Percentiles rank a stretch among this genome's conserved stretches.
Evolutionary conservation across 768 basidiomycete genomes (phyloP).

Genomic region (Omphalotus guepiniiformis): DNA sequence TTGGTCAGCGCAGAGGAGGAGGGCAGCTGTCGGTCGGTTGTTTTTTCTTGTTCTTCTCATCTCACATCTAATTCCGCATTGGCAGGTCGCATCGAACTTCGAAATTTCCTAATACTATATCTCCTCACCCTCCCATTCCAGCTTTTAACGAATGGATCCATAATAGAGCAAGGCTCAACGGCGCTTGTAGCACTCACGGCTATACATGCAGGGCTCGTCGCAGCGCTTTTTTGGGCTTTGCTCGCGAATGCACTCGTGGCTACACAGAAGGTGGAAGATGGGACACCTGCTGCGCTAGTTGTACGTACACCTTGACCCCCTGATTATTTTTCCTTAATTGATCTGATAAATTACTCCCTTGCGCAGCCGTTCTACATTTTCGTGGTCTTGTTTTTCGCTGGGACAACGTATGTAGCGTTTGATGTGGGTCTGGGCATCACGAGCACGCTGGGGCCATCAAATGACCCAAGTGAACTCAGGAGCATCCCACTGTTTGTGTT

Average conservation of each 20-base stretch:
- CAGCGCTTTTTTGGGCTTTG: slow-evolving; percentile 75
- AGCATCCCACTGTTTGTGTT: slow-evolving; percentile 80
- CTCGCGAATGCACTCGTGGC: slow-evolving; percentile 74
- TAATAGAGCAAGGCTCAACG: slow-evolving; percentile 74
- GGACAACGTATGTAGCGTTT: slow-evolving; percentile 79
- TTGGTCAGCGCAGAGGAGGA: slow-evolving; percentile 53
- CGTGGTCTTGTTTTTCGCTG: slow-evolving; percentile 55
- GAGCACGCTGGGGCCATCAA: slow-evolving; percentile 51
- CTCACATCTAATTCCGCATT: slow-evolving; percentile 7
- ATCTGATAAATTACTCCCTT: background rate
- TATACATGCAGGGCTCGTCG: slow-evolving; percentile 75
- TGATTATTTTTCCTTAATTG: slow-evolving; percentile 3
- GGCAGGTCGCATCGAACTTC: slow-evolving; percentile 66
- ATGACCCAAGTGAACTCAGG: slow-evolving; percentile 50
- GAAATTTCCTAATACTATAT: slow-evolving; percentile 62
- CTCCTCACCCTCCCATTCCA: slow-evolving; percentile 73
- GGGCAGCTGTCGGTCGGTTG: slow-evolving; percentile 82
- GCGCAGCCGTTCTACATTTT: slow-evolving; percentile 61
- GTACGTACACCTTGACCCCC: slow-evolving; percentile 40
- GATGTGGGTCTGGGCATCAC: slow-evolving; percentile 76
- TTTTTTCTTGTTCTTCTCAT: background rate
- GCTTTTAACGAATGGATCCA: slow-evolving; percentile 73
- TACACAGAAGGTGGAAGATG: slow-evolving; percentile 93
- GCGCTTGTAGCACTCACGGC: slow-evolving; percentile 68
- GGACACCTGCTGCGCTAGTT: slow-evolving; percentile 58